These are phyloP conservation scores for Trichophyton rubrum DNA, from an alignment of 2,329 filamentous ascomycete genomes.

Conservation along the genomic window DNA sequence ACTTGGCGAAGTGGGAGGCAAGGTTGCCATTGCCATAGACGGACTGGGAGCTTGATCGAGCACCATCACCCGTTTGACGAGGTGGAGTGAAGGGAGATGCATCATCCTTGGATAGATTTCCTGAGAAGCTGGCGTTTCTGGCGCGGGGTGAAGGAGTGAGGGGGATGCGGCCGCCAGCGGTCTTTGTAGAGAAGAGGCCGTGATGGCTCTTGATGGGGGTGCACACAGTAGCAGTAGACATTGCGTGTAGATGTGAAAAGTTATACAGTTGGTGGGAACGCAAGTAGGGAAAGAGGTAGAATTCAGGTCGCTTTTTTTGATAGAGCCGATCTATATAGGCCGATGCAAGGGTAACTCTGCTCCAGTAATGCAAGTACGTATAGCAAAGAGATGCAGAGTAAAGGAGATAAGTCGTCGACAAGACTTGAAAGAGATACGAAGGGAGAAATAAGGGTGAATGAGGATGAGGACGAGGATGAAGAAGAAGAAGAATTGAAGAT, in stretches of 20 bases:
- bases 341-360: constrained; percentile 16
- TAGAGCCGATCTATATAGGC: constrained; percentile 27
- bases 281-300: constrained; percentile 13
- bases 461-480: constrained; percentile 17
- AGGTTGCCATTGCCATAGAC: constrained; percentile 66
- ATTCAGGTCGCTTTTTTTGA: constrained; percentile 8
- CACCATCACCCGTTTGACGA: constrained; percentile 44
- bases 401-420: background rate
- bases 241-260: constrained; percentile 33
- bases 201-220: constrained; percentile 92
- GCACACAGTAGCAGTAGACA: constrained; percentile 73
- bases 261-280: background rate
- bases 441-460: constrained; percentile 18
- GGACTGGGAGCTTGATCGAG: constrained; percentile 49
- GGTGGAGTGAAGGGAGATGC: constrained; percentile 68
- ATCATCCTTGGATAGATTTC: constrained; percentile 40
- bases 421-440: constrained; percentile 19
- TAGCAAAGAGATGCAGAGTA: background rate
- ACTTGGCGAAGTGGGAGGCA: constrained; percentile 64
- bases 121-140: constrained; percentile 39
- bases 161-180: constrained; percentile 87
- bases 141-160: constrained; percentile 78
- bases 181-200: constrained; percentile 81
- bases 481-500: constrained; percentile 13
- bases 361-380: constrained; percentile 18